Evolutionary conservation across 2,329 filamentous ascomycete genomes (phyloP), one percentile per base, ranked within the genome.

Genomic region (Nectriaceae sp.): DNA sequence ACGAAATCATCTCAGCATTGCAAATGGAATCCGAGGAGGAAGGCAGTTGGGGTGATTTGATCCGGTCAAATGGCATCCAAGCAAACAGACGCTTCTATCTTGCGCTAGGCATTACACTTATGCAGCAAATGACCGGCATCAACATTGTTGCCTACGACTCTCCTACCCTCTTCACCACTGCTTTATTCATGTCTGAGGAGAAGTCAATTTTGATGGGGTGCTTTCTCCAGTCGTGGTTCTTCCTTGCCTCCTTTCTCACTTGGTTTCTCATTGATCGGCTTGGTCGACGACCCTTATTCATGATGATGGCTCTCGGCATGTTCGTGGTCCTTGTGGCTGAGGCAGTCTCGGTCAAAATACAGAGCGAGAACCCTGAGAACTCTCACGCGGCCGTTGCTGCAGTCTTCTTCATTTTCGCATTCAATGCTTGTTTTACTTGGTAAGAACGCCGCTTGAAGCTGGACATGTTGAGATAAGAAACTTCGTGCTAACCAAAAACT

Each of bases 201-300:
- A 75, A 71, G 59, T 73, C 78, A 3, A 65, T 75, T 3, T 65
- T 81, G 26, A 75, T 82, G 62, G 75, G 75, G n/a, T 76, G 77
- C 26, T 74, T 78, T 52, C 65, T 79, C 11, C 74, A 78, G 60
- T 78, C 76, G 0, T 75, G 69, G 68, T 71, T 69, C 47, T 72
- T 73, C 46, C 21, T 67, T 11, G 68, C 68, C 2, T 71, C 66
- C 6, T 70, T 65, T 21, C 73, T 77, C 37, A 6, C 11, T 5
- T 36, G 33, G 33, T 19, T 36, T n/a, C 8, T 36, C 8, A 36
- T 36, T 36, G 33, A 36, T 16, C 8, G 33, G 16, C 5, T 36
- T 16, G 33, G 33, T 6, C 33, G 33, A 15, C 8, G 33, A 15
- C 11, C 11, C 8, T 19, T 36, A 8, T 10, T 36, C 26, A 36